Evolutionary conservation across 1,284 basidiomycete species (phyloP).

Genomic region (Limonomyces culmigenus): DNA sequence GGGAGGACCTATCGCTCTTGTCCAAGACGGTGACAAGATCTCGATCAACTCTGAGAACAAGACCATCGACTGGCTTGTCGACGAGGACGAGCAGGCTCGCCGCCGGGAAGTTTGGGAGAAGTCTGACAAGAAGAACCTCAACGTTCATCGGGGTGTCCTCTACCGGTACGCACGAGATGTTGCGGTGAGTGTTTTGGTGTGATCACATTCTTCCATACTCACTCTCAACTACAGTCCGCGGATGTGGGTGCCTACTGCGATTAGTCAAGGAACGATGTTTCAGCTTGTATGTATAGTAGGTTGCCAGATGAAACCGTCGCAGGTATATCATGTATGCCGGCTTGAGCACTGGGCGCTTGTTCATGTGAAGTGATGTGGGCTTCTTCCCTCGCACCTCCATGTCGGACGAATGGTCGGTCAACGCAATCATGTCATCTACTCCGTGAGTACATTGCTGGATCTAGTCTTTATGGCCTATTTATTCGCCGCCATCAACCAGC

Average conservation of each 20-base stretch:
- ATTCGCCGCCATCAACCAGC: constrained; percentile 19
- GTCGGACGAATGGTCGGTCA: no score
- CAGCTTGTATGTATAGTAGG: no score
- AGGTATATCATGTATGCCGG: no score
- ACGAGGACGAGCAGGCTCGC: constrained; percentile 59
- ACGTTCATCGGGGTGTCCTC: constrained; percentile 55
- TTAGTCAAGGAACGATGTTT: no score
- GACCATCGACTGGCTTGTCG: constrained; percentile 69
- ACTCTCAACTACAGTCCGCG: constrained; percentile 33
- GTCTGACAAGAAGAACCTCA: constrained; percentile 44
- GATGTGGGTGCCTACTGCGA: constrained; percentile 68
- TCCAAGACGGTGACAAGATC: constrained; percentile 83
- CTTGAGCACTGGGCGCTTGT: no score
- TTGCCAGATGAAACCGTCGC: no score
- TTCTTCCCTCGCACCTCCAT: no score
- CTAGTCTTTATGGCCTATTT: not conserved
- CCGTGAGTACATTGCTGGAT: constrained; percentile 28
- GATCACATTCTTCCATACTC: not conserved
- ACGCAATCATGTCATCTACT: constrained; percentile 57
- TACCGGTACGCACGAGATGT: constrained; percentile 68
- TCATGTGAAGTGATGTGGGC: no score
- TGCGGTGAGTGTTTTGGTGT: constrained; percentile 31
- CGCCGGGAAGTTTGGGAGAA: constrained; percentile 62
- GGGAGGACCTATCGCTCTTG: constrained; percentile 91
- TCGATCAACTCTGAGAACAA: constrained; percentile 68